Base-by-base conservation (phyloP, 768 basidiomycete species). In the Dictyophora rubrovolvata region DNA sequence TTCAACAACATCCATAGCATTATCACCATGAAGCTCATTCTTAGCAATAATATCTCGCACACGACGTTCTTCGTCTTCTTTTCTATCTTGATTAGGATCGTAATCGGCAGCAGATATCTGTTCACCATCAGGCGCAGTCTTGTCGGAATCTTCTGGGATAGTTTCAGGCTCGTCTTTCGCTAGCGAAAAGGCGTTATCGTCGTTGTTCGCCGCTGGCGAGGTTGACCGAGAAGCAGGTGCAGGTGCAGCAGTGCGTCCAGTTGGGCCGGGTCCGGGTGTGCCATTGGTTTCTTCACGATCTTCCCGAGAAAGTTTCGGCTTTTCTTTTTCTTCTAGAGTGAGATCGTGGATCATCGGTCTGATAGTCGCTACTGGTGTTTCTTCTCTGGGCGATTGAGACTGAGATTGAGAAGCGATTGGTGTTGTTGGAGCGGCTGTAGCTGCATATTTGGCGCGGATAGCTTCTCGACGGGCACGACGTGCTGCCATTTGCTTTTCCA, bases 41-140 rank as follows among this genome's bases (percentile, higher is more conserved):
- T 74, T 73, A 28, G 18, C 59, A 35, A 62, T 71, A 23, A 73
- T 69, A 63, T 74, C 66, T 67, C 80, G 75, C 34, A 83, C 78
- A 18, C 86, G 81, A 63, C 83, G 83, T 60, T 84, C 83, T 62
- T 92, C 89, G 62, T 94, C 91, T 67, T 90, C 89, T 21, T 86
- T 79, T 21, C 87, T 80, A 73, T 97, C 95, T 64, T 86, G 68
- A 64, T 79, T 83, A 35, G 87, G 85, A 68, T 97, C 89, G 71
- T 96, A 96, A 71, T 97, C 94, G 49, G 93, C 94, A 20, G 94
- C 94, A 33, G 84, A 88, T 48, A 96, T 77, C 66, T 92, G 88
- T 64, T 87, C 84, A 35, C 69, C 75, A 56, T 72, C 73, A 37
- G 71, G 74, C 77, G 75, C 34, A n/a, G 70, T 70, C 62, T 74